Percentiles rank a stretch among this genome's conserved stretches.
Evolutionary conservation across 1,284 basidiomycete species (phyloP).

Genomic region (Puccinia polysora): DNA sequence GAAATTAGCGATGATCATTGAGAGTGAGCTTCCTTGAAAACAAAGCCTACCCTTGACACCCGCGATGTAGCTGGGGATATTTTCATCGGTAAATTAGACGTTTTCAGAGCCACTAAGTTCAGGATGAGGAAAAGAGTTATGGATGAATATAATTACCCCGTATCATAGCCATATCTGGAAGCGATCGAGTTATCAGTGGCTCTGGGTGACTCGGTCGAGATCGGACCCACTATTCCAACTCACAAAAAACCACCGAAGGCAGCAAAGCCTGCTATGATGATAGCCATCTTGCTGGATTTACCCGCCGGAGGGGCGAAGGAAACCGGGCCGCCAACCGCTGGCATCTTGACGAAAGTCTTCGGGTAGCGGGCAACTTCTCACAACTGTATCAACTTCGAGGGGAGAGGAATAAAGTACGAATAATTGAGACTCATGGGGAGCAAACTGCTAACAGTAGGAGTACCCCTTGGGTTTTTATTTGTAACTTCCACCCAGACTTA

Average conservation of each 20-base stretch:
- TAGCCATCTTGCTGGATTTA: conserved; percentile 40
- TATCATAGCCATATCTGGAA: conserved; percentile 37
- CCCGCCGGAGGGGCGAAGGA: conserved; percentile 36
- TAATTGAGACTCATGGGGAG: neutral
- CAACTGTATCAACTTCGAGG: neutral
- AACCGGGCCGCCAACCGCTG: conserved; percentile 34
- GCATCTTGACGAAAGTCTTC: conserved; percentile 13
- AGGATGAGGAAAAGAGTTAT: neutral
- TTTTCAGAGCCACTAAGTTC: neutral
- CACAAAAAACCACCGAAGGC: conserved; percentile 41
- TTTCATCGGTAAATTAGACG: neutral
- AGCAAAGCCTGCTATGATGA: conserved; percentile 39
- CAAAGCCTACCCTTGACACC: conserved; percentile 27
- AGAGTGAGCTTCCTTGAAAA: neutral
- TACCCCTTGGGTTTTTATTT: conserved; percentile 1
- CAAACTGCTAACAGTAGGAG: neutral
- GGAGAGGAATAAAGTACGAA: neutral
- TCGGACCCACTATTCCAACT: neutral
- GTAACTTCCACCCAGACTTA: too few species aligned
- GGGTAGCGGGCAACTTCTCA: neutral
- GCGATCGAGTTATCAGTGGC: neutral
- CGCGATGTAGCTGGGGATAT: conserved; percentile 26
- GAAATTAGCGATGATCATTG: neutral
- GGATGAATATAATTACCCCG: conserved; percentile 24
- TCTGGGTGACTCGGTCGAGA: neutral